phyloP scores from a whole-genome alignment of 768 basidiomycete species.

The Leccinum variicolor region DNA sequence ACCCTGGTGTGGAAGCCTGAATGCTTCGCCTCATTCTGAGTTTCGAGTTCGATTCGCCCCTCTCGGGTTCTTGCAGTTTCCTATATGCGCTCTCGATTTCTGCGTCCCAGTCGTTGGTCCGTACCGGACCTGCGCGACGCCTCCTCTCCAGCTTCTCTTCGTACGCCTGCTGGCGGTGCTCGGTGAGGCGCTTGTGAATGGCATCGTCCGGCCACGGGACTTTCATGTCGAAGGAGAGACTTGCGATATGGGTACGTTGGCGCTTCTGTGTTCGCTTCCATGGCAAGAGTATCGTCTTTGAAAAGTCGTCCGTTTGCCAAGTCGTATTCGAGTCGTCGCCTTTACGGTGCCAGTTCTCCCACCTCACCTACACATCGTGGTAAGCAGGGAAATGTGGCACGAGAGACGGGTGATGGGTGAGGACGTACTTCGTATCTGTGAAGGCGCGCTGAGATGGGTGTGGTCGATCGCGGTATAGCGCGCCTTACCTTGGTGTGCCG shows the following conservation, averaged over 20 bases:
- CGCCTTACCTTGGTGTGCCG: conserved; percentile 24
- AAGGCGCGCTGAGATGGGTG: conserved; percentile 5
- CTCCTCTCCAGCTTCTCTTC: conserved; percentile 39
- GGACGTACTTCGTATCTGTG: conserved; percentile 31
- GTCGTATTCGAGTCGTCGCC: conserved; percentile 56
- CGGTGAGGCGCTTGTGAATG: conserved; percentile 42
- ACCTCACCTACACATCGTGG: conserved; percentile 40
- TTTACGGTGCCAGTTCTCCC: conserved; percentile 48
- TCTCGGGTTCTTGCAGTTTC: conserved; percentile 25
- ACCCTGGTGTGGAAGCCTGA: conserved; percentile 1
- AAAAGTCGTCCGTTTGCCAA: conserved; percentile 38
- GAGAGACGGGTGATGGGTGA: background rate
- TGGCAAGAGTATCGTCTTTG: conserved; percentile 16
- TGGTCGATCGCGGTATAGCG: background rate
- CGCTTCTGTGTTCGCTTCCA: conserved; percentile 36
- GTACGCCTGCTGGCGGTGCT: conserved; percentile 42
- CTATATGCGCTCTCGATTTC: conserved; percentile 21
- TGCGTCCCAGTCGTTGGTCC: conserved; percentile 24
- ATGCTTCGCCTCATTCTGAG: conserved; percentile 21
- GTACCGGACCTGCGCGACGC: conserved; percentile 1
- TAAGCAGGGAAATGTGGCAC: background rate
- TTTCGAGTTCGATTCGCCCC: conserved; percentile 19
- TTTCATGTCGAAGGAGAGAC: conserved; percentile 35
- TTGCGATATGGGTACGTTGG: conserved; percentile 29
- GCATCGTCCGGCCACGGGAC: conserved; percentile 40